Evolutionary conservation across 2,329 filamentous ascomycete genomes (phyloP).

Genomic region (Ascochyta clinopodiicola): DNA sequence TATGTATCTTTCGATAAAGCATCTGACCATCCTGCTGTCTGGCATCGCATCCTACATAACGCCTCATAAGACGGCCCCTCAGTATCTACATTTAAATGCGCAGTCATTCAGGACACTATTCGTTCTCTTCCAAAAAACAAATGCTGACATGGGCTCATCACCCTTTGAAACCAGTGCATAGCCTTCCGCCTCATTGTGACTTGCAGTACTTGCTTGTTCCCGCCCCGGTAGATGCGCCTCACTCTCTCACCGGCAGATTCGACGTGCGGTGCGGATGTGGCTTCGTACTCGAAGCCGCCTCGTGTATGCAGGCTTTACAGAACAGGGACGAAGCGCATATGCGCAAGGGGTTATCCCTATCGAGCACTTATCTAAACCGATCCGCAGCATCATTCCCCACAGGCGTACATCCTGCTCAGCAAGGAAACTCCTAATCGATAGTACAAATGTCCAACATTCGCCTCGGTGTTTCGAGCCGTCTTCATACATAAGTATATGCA

Average conservation of each 20-base stretch:
- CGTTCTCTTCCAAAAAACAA: not conserved
- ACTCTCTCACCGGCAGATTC: not conserved
- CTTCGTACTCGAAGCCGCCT: not conserved
- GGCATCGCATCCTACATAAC: too few relatives aligned
- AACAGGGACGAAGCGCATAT: not conserved
- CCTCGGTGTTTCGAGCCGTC: too few relatives aligned
- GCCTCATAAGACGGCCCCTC: too few relatives aligned
- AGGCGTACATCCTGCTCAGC: not conserved
- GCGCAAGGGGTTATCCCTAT: not conserved
- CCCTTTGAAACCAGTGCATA: not conserved
- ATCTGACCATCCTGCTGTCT: too few relatives aligned
- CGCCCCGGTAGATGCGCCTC: not conserved
- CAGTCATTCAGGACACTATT: not conserved
- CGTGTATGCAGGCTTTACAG: not conserved
- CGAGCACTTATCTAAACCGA: not conserved
- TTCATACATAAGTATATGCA: not conserved
- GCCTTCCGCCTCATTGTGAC: not conserved
- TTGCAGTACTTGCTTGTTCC: not conserved
- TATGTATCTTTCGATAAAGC: too few relatives aligned
- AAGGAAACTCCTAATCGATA: conserved; percentile 1
- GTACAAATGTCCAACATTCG: too few relatives aligned
- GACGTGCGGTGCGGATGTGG: not conserved
- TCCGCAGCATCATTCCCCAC: not conserved
- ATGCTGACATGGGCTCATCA: not conserved
- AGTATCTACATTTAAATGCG: not conserved